phyloP scores from a whole-genome alignment of 139 green algal genomes.

The Closterium sp. region DNA sequence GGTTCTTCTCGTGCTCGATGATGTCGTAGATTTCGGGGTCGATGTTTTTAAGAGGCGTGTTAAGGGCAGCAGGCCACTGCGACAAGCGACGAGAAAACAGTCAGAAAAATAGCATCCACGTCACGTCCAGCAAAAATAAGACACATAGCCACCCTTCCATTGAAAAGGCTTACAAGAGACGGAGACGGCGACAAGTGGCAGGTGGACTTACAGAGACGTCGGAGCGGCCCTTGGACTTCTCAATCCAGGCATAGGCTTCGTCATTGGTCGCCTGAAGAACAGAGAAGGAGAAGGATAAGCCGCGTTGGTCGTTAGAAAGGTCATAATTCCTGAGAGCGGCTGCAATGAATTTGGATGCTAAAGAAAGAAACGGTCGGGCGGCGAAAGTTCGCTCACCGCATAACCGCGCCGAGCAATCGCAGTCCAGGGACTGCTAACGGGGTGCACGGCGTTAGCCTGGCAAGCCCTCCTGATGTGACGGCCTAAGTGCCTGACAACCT shows the following conservation, averaged over 20 bases:
- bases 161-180: too few relatives aligned
- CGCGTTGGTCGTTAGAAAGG: not conserved
- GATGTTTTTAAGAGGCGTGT: slow-evolving; percentile 76
- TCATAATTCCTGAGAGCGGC: not conserved
- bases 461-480: not conserved
- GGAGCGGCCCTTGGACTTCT: slow-evolving; percentile 23
- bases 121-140: not conserved
- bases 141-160: too few relatives aligned
- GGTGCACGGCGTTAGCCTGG: not conserved
- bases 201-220: slow-evolving; percentile 30
- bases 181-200: too few relatives aligned
- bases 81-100: not conserved
- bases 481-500: not conserved
- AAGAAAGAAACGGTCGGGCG: not conserved
- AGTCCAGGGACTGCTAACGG: not conserved
- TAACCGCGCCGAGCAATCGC: not conserved
- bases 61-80: slow-evolving; percentile 63
- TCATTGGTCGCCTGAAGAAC: not conserved
- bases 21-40: slow-evolving; percentile 93
- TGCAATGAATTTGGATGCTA: too few relatives aligned
- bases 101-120: not conserved
- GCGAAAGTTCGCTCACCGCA: not conserved
- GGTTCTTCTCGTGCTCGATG: slow-evolving; percentile 96
- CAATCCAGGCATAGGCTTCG: slow-evolving; percentile 26
- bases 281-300: not conserved